Conservation (phyloP, 257 asterid genomes). For the Fraxinus americana region DNA sequence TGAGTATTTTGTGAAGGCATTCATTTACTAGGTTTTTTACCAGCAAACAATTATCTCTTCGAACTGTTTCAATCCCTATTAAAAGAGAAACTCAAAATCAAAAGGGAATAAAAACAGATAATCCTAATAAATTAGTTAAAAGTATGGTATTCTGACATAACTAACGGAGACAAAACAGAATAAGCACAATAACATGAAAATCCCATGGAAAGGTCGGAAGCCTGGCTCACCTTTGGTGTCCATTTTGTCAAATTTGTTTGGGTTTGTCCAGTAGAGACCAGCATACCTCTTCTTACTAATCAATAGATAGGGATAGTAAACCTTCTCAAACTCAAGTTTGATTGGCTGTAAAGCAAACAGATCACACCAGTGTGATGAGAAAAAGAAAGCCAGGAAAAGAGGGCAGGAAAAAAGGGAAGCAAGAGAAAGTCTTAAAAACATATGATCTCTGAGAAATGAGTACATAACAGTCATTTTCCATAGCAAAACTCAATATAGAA, state of each 20-base stretch:
- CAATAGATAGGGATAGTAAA: slow-evolving; percentile 84
- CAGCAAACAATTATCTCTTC: slow-evolving; percentile 95
- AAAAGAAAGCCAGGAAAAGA: slow-evolving; percentile 2
- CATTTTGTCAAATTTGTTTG: slow-evolving; percentile 92
- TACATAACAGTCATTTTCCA: background rate
- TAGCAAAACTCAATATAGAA: slow-evolving; percentile 16
- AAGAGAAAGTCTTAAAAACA: background rate
- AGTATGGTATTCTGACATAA: slow-evolving; percentile 6
- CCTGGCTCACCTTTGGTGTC: slow-evolving; percentile 82
- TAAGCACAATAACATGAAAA: slow-evolving; percentile 17
- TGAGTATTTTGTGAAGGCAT: slow-evolving; percentile 90
- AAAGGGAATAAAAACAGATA: slow-evolving; percentile 7
- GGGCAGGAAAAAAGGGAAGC: slow-evolving; percentile 2
- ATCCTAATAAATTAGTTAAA: background rate
- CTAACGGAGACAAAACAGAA: slow-evolving; percentile 4
- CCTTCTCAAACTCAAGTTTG: slow-evolving; percentile 96
- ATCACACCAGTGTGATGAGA: slow-evolving; percentile 16
- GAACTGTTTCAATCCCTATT: slow-evolving; percentile 94
- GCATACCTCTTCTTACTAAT: slow-evolving; percentile 99
- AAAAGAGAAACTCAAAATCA: slow-evolving; percentile 19
- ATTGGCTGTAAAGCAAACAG: slow-evolving; percentile 65
- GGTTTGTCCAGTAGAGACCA: slow-evolving; percentile 98
- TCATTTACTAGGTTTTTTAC: slow-evolving; percentile 90
- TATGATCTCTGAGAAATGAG: background rate
- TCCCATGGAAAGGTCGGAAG: slow-evolving; percentile 23